Evolutionary conservation across 805 yeast genomes (phyloP).

Genomic region (Cephaloascus fragrans): DNA sequence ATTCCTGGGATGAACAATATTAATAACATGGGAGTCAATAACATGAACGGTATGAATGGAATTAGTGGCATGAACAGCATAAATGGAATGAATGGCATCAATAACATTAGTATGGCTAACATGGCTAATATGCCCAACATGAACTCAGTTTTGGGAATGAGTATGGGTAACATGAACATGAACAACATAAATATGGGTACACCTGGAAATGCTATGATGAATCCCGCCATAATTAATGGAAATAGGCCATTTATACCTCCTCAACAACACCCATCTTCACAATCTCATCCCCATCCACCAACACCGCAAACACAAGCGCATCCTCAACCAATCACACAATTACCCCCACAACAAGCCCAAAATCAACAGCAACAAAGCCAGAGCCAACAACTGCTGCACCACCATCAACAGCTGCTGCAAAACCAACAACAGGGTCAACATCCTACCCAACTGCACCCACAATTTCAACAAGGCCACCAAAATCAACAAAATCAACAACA

Average conservation of each 20-base stretch:
- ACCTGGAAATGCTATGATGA: constrained; percentile 1
- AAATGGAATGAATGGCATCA: constrained; percentile 1
- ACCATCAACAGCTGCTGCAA: constrained; percentile 6
- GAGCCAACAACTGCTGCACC: constrained; percentile 6
- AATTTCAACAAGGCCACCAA: constrained; percentile 10
- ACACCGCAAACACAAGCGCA: constrained; percentile 9
- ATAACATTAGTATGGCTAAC: constrained; percentile 6
- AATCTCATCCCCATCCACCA: constrained; percentile 7
- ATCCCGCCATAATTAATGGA: constrained; percentile 6
- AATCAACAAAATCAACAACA: constrained; percentile 15
- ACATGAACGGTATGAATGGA: background rate
- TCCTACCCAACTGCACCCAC: background rate
- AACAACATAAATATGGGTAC: constrained; percentile 4
- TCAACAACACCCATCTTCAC: constrained; percentile 15
- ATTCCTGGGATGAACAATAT: background rate
- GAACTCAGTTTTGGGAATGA: background rate
- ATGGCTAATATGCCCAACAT: background rate
- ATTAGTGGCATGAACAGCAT: background rate
- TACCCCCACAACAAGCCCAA: constrained; percentile 5
- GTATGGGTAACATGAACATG: constrained; percentile 1
- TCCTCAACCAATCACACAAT: constrained; percentile 4
- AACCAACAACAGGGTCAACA: constrained; percentile 5
- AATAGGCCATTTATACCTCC: constrained; percentile 9
- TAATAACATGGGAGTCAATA: background rate
- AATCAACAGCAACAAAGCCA: constrained; percentile 2